Base-by-base conservation (phyloP, 139 green algal species). In the Trebouxia sp. region DNA sequence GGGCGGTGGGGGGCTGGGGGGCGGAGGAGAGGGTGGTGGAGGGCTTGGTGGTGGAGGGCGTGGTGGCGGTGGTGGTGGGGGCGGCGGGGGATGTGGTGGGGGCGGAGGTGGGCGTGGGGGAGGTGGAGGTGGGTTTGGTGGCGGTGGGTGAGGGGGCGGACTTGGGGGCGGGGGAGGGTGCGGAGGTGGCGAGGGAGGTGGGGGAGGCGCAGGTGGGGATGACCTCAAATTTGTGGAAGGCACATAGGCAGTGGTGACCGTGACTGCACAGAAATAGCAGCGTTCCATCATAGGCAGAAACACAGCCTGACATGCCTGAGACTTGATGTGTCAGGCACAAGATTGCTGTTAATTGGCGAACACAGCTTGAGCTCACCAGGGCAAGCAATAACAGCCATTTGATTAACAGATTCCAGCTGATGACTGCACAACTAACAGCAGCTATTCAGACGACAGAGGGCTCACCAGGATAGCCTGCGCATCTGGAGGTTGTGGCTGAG, bases 151-250 rank as follows among this genome's bases (percentile, higher is more conserved):
- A 30, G 56, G 56, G n/a, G 56, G 56, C 38, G 56, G 56, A 37
- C 24, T 28, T 20, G 26, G 26, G 20, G 56, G 56, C 20, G 56
- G 12, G 32, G 32, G 62, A 12, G 62, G 62, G 22, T 30, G 62
- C 4, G 26, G 26, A 20, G 58, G 58, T 69, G 58, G 58, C 39
- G 58, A 41, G 6, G 58, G 58, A 17, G 62, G 62, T 26, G 62
- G 62, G 12, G 62, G 62, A 26, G 62, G 62, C 5, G 62, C 62
- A 30, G 32, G 62, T n/a, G 62, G 32, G 35, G 62, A 72, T 12
- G 62, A 72, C 11, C 42, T 35, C 28, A 72, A 72, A 35, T 72
- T 72, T 72, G 62, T 35, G 28, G 62, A 72, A 0, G 62, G 62
- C 35, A 72, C 62, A 42, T 30, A 22, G 26, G 1, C 15, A 5